phyloP scores from a whole-genome alignment of 495 filamentous ascomycete species.

The Pyrenula massariospora region DNA sequence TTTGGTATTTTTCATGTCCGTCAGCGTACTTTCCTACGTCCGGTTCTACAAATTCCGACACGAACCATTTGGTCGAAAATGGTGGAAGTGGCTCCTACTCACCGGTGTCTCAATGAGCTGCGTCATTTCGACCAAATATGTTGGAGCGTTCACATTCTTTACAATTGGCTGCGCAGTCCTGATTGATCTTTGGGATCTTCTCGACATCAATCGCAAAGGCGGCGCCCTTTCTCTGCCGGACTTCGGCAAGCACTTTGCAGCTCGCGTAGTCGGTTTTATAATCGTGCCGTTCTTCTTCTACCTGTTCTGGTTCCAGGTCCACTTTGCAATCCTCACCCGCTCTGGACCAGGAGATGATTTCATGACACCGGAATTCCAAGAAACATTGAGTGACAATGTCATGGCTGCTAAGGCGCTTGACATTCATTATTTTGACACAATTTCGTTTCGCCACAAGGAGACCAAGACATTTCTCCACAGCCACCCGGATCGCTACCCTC shows the following conservation, averaged over 20 bases:
- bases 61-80: constrained; percentile 80
- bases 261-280: constrained; percentile 72
- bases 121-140: constrained; percentile 97
- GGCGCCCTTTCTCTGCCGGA: constrained; percentile 65
- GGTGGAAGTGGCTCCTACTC: constrained; percentile 98
- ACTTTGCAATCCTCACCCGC: constrained; percentile 78
- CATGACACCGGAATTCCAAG: constrained; percentile 97
- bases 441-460: constrained; percentile 88
- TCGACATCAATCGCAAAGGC: constrained; percentile 72
- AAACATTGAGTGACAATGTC: constrained; percentile 86
- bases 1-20: constrained; percentile 88
- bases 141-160: constrained; percentile 92
- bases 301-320: constrained; percentile 99
- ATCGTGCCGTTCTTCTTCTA: constrained; percentile 93
- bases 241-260: constrained; percentile 83
- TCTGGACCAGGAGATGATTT: constrained; percentile 97
- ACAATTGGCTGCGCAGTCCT: constrained; percentile 89
- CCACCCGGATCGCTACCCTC: constrained; percentile 76
- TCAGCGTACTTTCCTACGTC: constrained; percentile 85
- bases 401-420: constrained; percentile 77
- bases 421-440: constrained; percentile 81
- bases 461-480: constrained; percentile 94
- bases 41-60: constrained; percentile 96
- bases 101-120: constrained; percentile 91
- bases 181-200: constrained; percentile 89